These are phyloP conservation scores for Candida oleophila DNA, from an alignment of 805 yeast species.

Conservation along the genomic window DNA sequence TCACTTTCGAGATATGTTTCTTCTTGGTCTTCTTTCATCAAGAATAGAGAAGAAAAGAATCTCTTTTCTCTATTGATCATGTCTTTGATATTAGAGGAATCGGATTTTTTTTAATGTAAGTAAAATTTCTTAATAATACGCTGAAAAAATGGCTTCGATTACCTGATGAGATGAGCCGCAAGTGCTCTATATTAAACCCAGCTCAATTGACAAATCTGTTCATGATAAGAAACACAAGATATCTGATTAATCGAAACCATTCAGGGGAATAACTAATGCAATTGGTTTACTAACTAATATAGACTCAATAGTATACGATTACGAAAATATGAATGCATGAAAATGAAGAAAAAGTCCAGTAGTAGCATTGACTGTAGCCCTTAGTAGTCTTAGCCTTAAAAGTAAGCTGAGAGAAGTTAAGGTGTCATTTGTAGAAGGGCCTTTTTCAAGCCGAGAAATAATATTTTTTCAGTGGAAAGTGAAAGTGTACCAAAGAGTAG, in stretches of 20 bases:
- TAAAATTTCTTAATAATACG: neutral
- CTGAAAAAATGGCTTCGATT: neutral
- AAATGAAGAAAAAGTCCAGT: no score
- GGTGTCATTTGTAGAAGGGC: no score
- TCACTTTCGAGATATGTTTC: no score
- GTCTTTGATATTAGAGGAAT: neutral
- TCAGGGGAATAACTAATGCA: neutral
- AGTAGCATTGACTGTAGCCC: no score
- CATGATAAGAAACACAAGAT: constrained; percentile 33
- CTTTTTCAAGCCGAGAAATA: no score
- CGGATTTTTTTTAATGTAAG: neutral
- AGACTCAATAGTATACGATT: neutral
- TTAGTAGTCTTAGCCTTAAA: no score
- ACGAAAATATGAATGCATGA: neutral
- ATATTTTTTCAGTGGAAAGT: no score
- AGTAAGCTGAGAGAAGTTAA: no score
- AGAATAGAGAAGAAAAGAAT: no score
- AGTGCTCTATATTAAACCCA: constrained; percentile 41
- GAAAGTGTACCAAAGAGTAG: no score
- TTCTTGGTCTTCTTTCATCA: no score
- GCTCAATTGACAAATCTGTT: constrained; percentile 45
- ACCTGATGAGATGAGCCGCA: constrained; percentile 39
- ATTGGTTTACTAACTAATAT: neutral
- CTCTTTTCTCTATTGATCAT: no score
- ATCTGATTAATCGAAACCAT: constrained; percentile 15